A percentile compares a stretch with the other conserved stretches of the same genome.
phyloP scores from a whole-genome alignment of 2,329 filamentous ascomycete species.

The Microdochium bolleyi region DNA sequence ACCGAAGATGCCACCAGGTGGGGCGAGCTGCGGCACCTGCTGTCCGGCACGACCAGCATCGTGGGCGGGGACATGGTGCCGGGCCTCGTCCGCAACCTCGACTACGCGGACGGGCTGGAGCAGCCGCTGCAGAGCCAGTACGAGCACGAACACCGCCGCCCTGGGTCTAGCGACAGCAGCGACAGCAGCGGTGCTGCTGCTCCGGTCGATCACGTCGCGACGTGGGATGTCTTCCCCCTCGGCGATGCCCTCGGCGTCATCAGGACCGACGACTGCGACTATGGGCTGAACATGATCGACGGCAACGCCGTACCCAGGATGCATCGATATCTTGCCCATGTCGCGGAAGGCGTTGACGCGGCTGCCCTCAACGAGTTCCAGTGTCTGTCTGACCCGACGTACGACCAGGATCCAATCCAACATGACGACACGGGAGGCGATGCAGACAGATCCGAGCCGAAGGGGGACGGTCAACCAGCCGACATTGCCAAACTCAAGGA shows the following conservation, averaged over 20 bases:
- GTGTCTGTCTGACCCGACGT: slow-evolving; percentile 15
- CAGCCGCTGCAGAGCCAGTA: slow-evolving; percentile 1
- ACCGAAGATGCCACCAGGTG: slow-evolving; percentile 10
- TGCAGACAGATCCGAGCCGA: background rate
- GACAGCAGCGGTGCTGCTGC: background rate
- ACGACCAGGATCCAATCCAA: slow-evolving; percentile 5
- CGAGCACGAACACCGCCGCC: background rate
- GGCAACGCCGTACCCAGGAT: slow-evolving; percentile 2
- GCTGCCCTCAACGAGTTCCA: slow-evolving; percentile 18
- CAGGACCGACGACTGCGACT: slow-evolving; percentile 17
- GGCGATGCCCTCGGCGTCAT: slow-evolving; percentile 12
- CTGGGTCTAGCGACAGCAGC: background rate
- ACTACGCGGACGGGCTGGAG: slow-evolving; percentile 12
- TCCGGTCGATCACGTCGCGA: background rate
- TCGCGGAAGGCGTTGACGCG: slow-evolving; percentile 17
- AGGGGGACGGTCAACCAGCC: background rate
- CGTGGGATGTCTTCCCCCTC: slow-evolving; percentile 17
- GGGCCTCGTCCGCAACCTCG: slow-evolving; percentile 17
- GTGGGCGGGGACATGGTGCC: slow-evolving; percentile 16
- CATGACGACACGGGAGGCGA: background rate
- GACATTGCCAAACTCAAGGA: background rate
- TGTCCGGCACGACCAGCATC: slow-evolving; percentile 20
- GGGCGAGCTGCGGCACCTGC: slow-evolving; percentile 19
- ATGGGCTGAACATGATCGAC: slow-evolving; percentile 11
- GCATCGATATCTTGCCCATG: slow-evolving; percentile 15